Evolutionary conservation across 345 rosid genomes (phyloP).

Genomic region (Draba incana): DNA sequence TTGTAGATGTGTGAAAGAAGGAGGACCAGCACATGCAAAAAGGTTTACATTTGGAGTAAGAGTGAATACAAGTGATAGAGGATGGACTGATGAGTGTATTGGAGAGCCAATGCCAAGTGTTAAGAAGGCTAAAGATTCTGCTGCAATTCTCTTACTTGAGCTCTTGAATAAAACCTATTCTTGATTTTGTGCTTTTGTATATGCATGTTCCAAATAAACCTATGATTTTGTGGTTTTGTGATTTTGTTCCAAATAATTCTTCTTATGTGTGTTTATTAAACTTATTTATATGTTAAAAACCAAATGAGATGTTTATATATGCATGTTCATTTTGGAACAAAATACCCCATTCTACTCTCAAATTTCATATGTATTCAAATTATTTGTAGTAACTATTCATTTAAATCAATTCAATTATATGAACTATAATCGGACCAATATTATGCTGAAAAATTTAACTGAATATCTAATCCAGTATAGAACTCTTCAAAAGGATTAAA

Average conservation of each 20-base stretch:
- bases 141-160: conserved; percentile 81
- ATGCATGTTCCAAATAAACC: too few relatives aligned
- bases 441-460: too few relatives aligned
- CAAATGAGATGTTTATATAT: too few relatives aligned
- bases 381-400: too few relatives aligned
- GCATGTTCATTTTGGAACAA: too few relatives aligned
- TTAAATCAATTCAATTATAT: too few relatives aligned
- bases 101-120: conserved; percentile 99
- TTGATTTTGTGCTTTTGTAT: background rate
- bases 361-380: background rate
- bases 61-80: conserved; percentile 76
- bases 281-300: too few relatives aligned
- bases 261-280: too few relatives aligned
- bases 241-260: too few relatives aligned
- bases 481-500: background rate
- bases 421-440: too few relatives aligned
- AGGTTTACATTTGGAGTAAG: conserved; percentile 86
- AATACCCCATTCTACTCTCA: too few relatives aligned
- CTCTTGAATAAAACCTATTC: conserved; percentile 65
- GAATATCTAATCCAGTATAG: background rate
- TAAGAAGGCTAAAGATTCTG: conserved; percentile 97
- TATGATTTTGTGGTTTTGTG: conserved; percentile 23
- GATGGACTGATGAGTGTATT: conserved; percentile 94
- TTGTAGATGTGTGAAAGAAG: conserved; percentile 81
- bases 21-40: conserved; percentile 98